Percentiles rank a stretch among this genome's conserved stretches.
phyloP scores from a whole-genome alignment of 345 rosid species.

The Punica granatum region DNA sequence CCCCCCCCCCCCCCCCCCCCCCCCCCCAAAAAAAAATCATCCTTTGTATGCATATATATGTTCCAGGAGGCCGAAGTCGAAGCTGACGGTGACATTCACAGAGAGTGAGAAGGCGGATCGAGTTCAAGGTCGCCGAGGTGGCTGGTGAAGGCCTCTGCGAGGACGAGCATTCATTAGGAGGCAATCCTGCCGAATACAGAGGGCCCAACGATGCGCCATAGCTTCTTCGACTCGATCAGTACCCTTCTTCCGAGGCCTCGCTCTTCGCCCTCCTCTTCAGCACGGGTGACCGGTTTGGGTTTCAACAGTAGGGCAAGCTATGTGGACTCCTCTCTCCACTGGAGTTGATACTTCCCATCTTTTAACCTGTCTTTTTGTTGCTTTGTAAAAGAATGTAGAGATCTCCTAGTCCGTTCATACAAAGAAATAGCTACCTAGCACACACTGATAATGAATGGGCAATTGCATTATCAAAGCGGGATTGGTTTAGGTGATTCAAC shows the following conservation, averaged over 20 bases:
- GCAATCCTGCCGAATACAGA: slow-evolving; percentile 68
- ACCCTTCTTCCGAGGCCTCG: slow-evolving; percentile 23
- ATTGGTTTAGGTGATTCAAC: no score
- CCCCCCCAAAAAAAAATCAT: no score
- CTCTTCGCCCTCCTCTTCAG: not conserved
- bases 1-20: no score
- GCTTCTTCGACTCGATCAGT: slow-evolving; percentile 68
- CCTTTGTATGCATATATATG: slow-evolving; percentile 14
- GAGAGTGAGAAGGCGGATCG: slow-evolving; percentile 78
- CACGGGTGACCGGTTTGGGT: not conserved
- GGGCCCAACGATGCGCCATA: slow-evolving; percentile 84
- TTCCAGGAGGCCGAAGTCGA: slow-evolving; percentile 86
- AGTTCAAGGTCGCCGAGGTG: slow-evolving; percentile 87
- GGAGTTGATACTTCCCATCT: not conserved
- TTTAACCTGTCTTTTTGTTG: no score
- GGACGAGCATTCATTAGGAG: slow-evolving; percentile 68
- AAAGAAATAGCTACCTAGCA: no score
- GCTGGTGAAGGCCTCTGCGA: slow-evolving; percentile 90
- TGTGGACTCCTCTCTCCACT: not conserved
- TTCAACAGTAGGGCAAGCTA: slow-evolving; percentile 1
- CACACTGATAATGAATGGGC: no score
- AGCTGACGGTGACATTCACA: slow-evolving; percentile 54
- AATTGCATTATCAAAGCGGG: no score
- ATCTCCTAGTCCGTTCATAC: no score
- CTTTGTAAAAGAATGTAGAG: no score